These are phyloP conservation scores for Serendipita indica DNA, from an alignment of 768 basidiomycete species.

Conservation along the genomic window DNA sequence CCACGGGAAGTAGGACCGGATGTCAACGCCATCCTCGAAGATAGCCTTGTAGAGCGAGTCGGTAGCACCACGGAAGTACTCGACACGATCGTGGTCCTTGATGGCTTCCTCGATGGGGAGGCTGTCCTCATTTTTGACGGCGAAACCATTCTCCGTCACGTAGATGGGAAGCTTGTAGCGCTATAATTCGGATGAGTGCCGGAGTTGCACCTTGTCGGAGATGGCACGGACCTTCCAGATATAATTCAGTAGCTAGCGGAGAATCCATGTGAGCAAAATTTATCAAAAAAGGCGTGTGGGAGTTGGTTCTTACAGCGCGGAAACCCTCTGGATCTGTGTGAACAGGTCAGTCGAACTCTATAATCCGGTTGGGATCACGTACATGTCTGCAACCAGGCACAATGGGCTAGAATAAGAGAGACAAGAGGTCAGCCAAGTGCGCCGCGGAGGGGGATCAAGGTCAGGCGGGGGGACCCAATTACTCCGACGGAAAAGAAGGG, in stretches of 20 bases:
- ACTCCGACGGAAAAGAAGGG: neutral
- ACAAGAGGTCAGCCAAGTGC: neutral
- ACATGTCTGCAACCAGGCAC: slow-evolving; percentile 55
- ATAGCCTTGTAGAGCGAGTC: slow-evolving; percentile 41
- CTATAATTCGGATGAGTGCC: slow-evolving; percentile 17
- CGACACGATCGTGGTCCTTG: slow-evolving; percentile 45
- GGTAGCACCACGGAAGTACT: slow-evolving; percentile 50
- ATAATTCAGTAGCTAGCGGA: slow-evolving; percentile 43
- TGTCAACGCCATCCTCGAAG: slow-evolving; percentile 45
- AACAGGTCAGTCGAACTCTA: neutral
- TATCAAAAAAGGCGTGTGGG: too few species aligned
- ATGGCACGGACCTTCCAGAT: slow-evolving; percentile 40
- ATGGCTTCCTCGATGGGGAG: slow-evolving; percentile 39
- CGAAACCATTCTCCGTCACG: slow-evolving; percentile 64
- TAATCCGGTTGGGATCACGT: slow-evolving; percentile 17
- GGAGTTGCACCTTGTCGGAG: neutral
- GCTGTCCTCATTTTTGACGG: slow-evolving; percentile 46
- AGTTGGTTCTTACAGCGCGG: slow-evolving; percentile 37
- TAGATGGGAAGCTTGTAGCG: slow-evolving; percentile 41
- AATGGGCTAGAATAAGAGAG: slow-evolving; percentile 30
- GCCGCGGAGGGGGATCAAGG: neutral
- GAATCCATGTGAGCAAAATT: too few species aligned
- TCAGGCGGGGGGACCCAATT: neutral
- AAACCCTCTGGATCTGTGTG: slow-evolving; percentile 47
- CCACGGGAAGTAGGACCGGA: slow-evolving; percentile 53